Evolutionary conservation across 805 yeast species (phyloP), one percentile per base, ranked within the genome.

Genomic region (Maudiozyma bulderi): DNA sequence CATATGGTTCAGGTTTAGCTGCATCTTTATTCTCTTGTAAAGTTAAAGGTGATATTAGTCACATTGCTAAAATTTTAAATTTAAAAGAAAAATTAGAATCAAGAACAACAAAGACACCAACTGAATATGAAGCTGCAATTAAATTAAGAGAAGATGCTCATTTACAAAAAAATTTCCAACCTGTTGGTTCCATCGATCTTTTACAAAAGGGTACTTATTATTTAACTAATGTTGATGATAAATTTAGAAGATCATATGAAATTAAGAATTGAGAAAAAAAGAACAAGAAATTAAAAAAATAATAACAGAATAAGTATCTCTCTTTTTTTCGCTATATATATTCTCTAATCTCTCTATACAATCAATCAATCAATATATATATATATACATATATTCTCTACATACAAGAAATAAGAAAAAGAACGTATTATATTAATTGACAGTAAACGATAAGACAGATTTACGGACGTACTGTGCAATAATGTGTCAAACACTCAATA

Each of bases 1-100:
- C 99, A 20, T 93, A 93, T 70, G 99, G 99, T 58, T 91, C 98
- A 13, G 99, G 99, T 64, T 79, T 93, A 54, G 99, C 99, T 43
- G 77, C 98, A 14, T 80, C 96, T 39, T 73, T 93, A 70, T 86
- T 80, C 72, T 84, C 95, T 42, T 80, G 82, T 56, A 78, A 73
- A 54, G 86, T 93, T 53, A 78, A 75, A 54, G 96, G 95, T 51
- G 98, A 93, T 69, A 74, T 90, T 53, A 71, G 84, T 31, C 58
- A 75, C 52, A 84, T 90, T 55, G 77, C 77, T 54, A 67, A 77
- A 55, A 75, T 72, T 50, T 78, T 91, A 62, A 77, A 84, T 68
- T 73, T 93, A 55, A 81, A 82, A 62, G 62, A 75, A 61, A 80
- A 79, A 67, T 77, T 93, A 54, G 77, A 75, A 47, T 20, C 9